Conservation (phyloP, 257 asterid species). For the Rehmannia glutinosa region DNA sequence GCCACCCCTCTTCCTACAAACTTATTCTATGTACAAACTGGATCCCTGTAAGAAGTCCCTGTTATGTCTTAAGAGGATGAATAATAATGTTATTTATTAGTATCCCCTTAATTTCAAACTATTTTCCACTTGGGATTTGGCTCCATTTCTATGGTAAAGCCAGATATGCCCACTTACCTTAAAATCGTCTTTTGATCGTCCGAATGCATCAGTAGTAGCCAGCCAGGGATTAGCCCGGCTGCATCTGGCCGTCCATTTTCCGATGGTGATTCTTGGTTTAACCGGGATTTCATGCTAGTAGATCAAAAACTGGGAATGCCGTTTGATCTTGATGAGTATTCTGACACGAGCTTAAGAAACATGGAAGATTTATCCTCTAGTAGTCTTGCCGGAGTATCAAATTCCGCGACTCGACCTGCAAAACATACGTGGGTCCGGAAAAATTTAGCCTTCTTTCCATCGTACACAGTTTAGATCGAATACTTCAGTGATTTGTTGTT, state of each 20-base stretch:
- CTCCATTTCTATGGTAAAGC: neutral
- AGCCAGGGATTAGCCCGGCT: neutral
- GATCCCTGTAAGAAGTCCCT: constrained; percentile 23
- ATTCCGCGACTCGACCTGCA: constrained; percentile 94
- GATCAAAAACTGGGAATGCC: constrained; percentile 45
- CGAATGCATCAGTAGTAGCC: constrained; percentile 12
- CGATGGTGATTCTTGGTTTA: constrained; percentile 3
- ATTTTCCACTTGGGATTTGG: neutral
- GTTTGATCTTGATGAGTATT: constrained; percentile 78
- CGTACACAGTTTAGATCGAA: too few species aligned
- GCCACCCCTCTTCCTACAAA: constrained; percentile 14
- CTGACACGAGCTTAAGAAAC: constrained; percentile 90
- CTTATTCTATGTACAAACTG: constrained; percentile 47
- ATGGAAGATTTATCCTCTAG: constrained; percentile 90
- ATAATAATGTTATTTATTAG: neutral
- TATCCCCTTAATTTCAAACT: neutral
- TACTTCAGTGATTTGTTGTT: too few species aligned
- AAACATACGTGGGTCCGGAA: neutral
- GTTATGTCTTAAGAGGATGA: neutral
- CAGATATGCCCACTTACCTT: neutral
- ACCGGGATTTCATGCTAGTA: neutral
- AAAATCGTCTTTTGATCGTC: neutral
- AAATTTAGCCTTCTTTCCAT: neutral
- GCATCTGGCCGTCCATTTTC: constrained; percentile 3
- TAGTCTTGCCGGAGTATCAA: constrained; percentile 76